Conservation (phyloP, 352 stramenopile species). For the Globisporangium iwayamae region DNA sequence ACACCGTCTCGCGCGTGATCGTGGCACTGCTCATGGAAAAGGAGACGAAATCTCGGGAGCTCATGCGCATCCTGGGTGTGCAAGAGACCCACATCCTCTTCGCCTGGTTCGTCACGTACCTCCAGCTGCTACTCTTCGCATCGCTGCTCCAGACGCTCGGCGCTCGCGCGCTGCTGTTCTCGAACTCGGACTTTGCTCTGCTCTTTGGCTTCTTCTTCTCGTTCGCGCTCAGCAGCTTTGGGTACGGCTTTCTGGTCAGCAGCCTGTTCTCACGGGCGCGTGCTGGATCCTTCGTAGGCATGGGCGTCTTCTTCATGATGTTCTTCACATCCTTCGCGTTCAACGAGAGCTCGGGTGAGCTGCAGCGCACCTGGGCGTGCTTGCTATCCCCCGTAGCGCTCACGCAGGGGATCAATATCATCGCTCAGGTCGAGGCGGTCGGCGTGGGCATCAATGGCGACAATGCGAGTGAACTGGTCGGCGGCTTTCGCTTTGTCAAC, state of each 20-base stretch:
- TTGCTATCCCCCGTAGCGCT: conserved; percentile 76
- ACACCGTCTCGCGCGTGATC: conserved; percentile 88
- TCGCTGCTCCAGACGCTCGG: conserved; percentile 46
- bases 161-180: conserved; percentile 36
- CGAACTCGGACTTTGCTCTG: conserved; percentile 31
- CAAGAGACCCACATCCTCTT: conserved; percentile 42
- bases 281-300: conserved; percentile 60
- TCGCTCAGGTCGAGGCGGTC: conserved; percentile 58
- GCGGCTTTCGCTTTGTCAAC: conserved; percentile 52
- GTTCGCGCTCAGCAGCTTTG: conserved; percentile 74
- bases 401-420: conserved; percentile 57
- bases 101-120: conserved; percentile 80
- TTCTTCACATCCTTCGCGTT: conserved; percentile 81
- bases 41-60: conserved; percentile 87
- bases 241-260: conserved; percentile 74
- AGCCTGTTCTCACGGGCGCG: conserved; percentile 56
- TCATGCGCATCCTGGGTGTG: conserved; percentile 91
- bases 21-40: conserved; percentile 92
- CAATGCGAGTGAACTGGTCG: conserved; percentile 36
- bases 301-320: conserved; percentile 75
- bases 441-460: conserved; percentile 32
- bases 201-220: conserved; percentile 74
- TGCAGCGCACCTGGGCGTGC: conserved; percentile 21
- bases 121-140: conserved; percentile 45
- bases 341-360: conserved; percentile 39